Evolutionary conservation across 2,329 filamentous ascomycete species (phyloP).

Genomic region (Fusarium buxicola): DNA sequence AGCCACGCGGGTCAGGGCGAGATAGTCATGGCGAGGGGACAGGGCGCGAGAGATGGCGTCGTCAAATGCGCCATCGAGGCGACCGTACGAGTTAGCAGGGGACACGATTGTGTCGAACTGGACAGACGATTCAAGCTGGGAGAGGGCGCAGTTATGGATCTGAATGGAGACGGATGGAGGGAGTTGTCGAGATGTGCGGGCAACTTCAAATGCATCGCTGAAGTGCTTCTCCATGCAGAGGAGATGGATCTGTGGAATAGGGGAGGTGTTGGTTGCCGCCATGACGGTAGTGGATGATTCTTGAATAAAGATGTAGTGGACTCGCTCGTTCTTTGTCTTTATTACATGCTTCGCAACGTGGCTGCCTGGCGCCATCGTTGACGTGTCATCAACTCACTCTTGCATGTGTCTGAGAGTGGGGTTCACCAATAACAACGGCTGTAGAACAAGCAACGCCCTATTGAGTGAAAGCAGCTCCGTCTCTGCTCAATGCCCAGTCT

Average conservation of each 20-base stretch:
- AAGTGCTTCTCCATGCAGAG: conserved; percentile 34
- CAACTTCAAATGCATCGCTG: conserved; percentile 20
- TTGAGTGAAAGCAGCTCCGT: conserved; percentile 12
- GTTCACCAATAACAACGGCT: not conserved
- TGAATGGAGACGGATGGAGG: conserved; percentile 47
- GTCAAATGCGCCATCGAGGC: conserved; percentile 66
- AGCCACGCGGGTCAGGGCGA: conserved; percentile 58
- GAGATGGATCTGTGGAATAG: conserved; percentile 28
- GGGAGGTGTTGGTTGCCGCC: conserved; percentile 5
- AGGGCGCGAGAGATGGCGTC: conserved; percentile 64
- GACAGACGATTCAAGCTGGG: conserved; percentile 49
- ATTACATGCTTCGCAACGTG: too few species aligned
- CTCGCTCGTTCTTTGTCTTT: not conserved
- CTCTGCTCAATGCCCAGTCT: conserved; percentile 23
- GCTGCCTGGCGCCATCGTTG: not conserved
- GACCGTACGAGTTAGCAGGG: conserved; percentile 65
- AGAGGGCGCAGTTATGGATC: conserved; percentile 55
- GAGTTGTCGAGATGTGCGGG: conserved; percentile 40
- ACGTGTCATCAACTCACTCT: too few species aligned
- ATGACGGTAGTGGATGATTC: not conserved
- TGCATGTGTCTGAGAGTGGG: too few species aligned
- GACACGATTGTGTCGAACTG: conserved; percentile 64
- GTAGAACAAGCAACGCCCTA: not conserved
- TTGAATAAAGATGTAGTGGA: not conserved
- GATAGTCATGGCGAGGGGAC: conserved; percentile 57